Conservation (phyloP, 2,329 filamentous ascomycete species). For the Nannizzia gypsea region DNA sequence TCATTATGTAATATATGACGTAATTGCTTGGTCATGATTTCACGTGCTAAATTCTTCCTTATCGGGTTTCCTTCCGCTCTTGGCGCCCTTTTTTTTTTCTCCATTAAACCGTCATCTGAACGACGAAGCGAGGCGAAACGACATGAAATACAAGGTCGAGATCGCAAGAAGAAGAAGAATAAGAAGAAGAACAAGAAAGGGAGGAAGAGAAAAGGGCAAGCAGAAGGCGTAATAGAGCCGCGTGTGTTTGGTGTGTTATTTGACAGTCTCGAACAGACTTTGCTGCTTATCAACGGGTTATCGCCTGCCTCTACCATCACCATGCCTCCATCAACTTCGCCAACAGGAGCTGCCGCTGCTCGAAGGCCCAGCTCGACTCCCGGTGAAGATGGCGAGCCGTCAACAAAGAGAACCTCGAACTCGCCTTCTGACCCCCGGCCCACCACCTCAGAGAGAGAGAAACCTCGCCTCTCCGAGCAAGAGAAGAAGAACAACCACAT, state of each 20-base stretch:
- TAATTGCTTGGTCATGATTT: not conserved
- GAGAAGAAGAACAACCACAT: conserved; percentile 68
- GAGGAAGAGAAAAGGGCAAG: not conserved
- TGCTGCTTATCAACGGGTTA: not conserved
- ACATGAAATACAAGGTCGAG: not conserved
- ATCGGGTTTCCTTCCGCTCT: not conserved
- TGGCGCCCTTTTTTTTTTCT: not conserved
- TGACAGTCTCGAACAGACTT: not conserved
- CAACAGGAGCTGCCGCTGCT: not conserved
- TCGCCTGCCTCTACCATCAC: not conserved
- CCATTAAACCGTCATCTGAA: too few species aligned
- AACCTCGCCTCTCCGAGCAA: conserved; percentile 44
- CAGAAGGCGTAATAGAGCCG: not conserved
- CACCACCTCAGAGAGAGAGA: conserved; percentile 6
- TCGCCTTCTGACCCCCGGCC: not conserved
- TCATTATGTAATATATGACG: not conserved
- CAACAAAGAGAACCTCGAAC: conserved; percentile 4
- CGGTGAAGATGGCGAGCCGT: not conserved
- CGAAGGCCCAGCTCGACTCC: not conserved
- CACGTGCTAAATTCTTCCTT: not conserved
- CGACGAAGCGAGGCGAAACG: too few species aligned
- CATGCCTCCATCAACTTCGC: not conserved
- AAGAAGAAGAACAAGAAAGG: not conserved
- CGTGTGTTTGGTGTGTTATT: not conserved
- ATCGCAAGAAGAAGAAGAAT: not conserved